Conservation (phyloP, 2,329 filamentous ascomycete genomes). For the Exserohilum rostratum region DNA sequence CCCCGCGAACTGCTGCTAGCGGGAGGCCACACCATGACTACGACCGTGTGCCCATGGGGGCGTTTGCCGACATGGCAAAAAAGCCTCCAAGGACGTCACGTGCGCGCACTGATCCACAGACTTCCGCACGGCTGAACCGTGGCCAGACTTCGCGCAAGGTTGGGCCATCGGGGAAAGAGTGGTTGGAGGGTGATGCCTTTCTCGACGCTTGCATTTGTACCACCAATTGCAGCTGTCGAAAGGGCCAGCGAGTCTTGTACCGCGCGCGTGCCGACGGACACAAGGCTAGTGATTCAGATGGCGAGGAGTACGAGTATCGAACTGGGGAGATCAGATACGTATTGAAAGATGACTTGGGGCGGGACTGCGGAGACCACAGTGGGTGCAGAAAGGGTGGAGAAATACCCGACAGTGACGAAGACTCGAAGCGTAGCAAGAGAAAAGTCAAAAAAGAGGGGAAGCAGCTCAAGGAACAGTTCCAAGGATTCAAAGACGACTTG, state of each 20-base stretch:
- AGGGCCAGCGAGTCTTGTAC: conserved; percentile 37
- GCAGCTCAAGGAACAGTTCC: conserved; percentile 14
- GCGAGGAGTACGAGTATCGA: conserved; percentile 8
- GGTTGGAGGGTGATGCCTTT: conserved; percentile 30
- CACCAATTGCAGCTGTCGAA: conserved; percentile 34
- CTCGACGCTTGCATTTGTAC: conserved; percentile 42
- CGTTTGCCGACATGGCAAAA: conserved; percentile 9
- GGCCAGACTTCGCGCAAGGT: conserved; percentile 11
- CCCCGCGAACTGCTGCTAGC: not conserved
- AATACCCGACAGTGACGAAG: not conserved
- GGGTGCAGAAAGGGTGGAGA: conserved; percentile 16
- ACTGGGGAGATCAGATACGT: conserved; percentile 36
- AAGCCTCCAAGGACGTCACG: not conserved
- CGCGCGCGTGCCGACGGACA: conserved; percentile 8
- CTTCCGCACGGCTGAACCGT: conserved; percentile 16
- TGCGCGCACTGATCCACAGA: conserved; percentile 4
- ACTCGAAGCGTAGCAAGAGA: conserved; percentile 10
- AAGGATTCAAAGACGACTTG: conserved; percentile 21
- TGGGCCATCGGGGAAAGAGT: conserved; percentile 28
- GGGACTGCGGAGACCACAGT: conserved; percentile 34
- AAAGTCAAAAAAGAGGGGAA: conserved; percentile 11
- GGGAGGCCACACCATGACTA: conserved; percentile 1
- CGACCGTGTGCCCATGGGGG: conserved; percentile 23
- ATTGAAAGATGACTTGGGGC: conserved; percentile 33
- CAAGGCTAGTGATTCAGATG: not conserved